Percentiles rank a stretch among this genome's conserved stretches.
These are phyloP conservation scores for Pythium chondricola DNA, from an alignment of 352 stramenopile species.

Conservation along the genomic window DNA sequence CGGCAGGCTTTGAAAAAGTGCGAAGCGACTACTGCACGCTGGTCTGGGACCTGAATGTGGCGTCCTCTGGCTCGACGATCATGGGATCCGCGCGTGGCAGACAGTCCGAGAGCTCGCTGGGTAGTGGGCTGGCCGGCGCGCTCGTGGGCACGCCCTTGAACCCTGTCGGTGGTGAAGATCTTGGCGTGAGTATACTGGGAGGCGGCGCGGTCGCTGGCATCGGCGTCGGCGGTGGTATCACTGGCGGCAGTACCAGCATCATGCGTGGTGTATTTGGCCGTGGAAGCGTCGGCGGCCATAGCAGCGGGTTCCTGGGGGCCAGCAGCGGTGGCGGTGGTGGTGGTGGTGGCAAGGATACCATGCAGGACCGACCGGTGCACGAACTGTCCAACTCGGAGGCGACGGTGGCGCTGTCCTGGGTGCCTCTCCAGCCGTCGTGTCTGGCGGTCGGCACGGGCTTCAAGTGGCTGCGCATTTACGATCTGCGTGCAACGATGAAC, in stretches of 20 bases:
- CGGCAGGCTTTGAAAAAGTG: conserved; percentile 82
- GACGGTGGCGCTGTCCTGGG: conserved; percentile 75
- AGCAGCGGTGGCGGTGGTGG: conserved; percentile 1
- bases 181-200: neutral
- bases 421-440: conserved; percentile 74
- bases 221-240: conserved; percentile 4
- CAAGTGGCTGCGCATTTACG: conserved; percentile 85
- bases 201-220: neutral
- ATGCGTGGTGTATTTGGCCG: too few relatives aligned
- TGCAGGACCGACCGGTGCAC: conserved; percentile 60
- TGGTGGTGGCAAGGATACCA: conserved; percentile 2
- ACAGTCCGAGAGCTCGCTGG: neutral
- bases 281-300: neutral
- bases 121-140: conserved; percentile 3
- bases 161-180: conserved; percentile 5
- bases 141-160: conserved; percentile 19
- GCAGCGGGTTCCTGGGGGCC: neutral
- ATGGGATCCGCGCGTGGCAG: conserved; percentile 12
- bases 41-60: conserved; percentile 77
- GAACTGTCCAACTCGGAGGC: conserved; percentile 83
- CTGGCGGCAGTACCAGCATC: conserved; percentile 1
- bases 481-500: conserved; percentile 56
- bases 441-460: conserved; percentile 80
- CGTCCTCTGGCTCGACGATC: conserved; percentile 18
- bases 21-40: conserved; percentile 81